These are phyloP conservation scores for Moesziomyces parantarcticus DNA, from an alignment of 1,284 basidiomycete genomes.

Conservation along the genomic window DNA sequence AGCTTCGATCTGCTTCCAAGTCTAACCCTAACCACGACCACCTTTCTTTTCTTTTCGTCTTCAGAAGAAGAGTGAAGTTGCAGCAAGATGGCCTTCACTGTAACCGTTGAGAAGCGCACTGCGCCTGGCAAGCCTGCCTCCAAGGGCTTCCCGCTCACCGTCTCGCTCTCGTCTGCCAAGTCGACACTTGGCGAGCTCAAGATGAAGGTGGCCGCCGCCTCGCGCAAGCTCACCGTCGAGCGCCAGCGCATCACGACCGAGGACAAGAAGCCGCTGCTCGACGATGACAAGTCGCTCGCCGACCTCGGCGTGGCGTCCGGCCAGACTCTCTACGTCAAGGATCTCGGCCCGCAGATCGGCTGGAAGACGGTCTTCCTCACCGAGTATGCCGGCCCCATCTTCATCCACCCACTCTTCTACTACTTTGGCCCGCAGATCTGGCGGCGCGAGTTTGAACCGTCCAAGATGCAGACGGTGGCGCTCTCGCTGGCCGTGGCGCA, in stretches of 20 bases:
- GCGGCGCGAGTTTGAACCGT: conserved; percentile 75
- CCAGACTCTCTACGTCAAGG: conserved; percentile 61
- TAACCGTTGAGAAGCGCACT: conserved; percentile 47
- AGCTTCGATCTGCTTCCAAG: background rate
- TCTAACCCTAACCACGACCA: background rate
- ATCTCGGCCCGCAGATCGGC: conserved; percentile 64
- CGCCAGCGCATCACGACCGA: conserved; percentile 63
- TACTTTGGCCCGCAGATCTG: conserved; percentile 78
- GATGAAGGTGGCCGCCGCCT: conserved; percentile 43
- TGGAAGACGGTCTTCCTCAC: conserved; percentile 67
- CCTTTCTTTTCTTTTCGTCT: background rate
- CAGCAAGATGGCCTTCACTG: conserved; percentile 33
- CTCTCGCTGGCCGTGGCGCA: conserved; percentile 84
- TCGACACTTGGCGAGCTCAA: conserved; percentile 60
- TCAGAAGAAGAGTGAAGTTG: background rate
- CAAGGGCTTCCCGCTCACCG: conserved; percentile 48
- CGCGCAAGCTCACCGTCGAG: conserved; percentile 40
- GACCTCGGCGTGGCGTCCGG: conserved; percentile 39
- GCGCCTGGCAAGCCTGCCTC: conserved; percentile 52
- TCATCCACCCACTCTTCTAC: conserved; percentile 91
- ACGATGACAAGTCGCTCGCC: conserved; percentile 53
- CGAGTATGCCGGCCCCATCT: conserved; percentile 77
- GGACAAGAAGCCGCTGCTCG: conserved; percentile 58
- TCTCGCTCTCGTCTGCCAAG: conserved; percentile 31
- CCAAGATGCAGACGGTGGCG: conserved; percentile 83